Evolutionary conservation across 2,329 filamentous ascomycete species (phyloP).

Genomic region (Penicillium polonicum): DNA sequence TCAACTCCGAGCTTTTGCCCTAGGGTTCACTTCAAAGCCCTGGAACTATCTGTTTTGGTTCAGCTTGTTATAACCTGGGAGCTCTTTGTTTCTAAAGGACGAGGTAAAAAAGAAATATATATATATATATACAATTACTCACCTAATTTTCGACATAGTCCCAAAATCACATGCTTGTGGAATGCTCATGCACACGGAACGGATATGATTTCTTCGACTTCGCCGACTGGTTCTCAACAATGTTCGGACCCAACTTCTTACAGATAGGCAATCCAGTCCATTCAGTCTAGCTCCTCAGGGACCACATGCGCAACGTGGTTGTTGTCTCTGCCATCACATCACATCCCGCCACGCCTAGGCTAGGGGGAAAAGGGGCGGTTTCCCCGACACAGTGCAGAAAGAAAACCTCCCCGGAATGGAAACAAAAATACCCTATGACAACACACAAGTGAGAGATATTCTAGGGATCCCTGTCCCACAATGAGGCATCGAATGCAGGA

Average conservation of each 20-base stretch:
- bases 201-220: neutral
- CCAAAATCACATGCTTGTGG: slow-evolving; percentile 3
- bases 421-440: neutral
- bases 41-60: neutral
- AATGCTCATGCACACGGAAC: neutral
- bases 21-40: neutral
- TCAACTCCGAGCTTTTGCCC: neutral
- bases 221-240: neutral
- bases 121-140: neutral
- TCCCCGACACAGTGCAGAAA: slow-evolving; percentile 6
- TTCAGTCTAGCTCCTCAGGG: slow-evolving; percentile 12
- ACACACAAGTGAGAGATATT: neutral
- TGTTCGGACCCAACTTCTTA: slow-evolving; percentile 8
- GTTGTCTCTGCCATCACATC: slow-evolving; percentile 14
- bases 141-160: neutral
- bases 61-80: neutral
- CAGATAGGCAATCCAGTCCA: slow-evolving; percentile 1
- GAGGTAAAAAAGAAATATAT: neutral
- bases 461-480: neutral
- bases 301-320: slow-evolving; percentile 22
- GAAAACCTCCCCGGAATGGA: neutral
- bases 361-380: slow-evolving; percentile 13
- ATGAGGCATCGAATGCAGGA: neutral
- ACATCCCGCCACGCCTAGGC: slow-evolving; percentile 12
- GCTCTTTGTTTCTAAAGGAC: neutral